phyloP scores from a whole-genome alignment of 2,329 filamentous ascomycete genomes.

The Pyricularia sp. region DNA sequence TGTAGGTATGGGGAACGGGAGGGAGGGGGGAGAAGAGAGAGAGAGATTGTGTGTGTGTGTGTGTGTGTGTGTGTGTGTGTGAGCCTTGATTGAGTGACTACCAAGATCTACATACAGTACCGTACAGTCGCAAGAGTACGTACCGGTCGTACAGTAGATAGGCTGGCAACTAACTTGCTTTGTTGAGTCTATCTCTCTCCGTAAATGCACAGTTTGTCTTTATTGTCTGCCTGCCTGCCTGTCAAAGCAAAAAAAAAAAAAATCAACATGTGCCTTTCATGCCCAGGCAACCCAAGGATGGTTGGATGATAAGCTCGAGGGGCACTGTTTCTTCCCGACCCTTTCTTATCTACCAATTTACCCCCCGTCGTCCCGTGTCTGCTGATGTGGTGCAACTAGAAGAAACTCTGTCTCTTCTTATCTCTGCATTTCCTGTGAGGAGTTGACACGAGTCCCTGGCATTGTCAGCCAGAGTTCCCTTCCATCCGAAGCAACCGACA shows the following conservation, averaged over 20 bases:
- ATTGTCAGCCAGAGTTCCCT: not conserved
- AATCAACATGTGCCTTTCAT: not conserved
- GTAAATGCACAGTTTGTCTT: not conserved
- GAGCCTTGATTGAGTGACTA: no score
- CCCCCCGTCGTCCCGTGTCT: not conserved
- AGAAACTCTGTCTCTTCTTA: conserved; percentile 1
- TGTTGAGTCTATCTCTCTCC: no score
- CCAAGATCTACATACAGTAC: not conserved
- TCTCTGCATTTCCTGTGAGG: not conserved
- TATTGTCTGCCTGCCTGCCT: no score
- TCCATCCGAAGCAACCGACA: not conserved
- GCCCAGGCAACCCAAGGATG: not conserved
- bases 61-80: no score
- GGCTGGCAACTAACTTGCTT: no score
- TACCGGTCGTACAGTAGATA: no score
- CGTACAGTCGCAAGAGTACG: no score
- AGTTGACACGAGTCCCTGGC: not conserved
- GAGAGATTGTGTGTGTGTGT: no score
- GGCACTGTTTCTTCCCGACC: not conserved
- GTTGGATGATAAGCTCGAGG: not conserved
- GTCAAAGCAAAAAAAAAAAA: not conserved
- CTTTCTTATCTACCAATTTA: not conserved
- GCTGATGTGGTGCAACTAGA: not conserved
- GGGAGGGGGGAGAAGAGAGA: not conserved
- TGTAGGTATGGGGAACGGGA: not conserved